Conservation (phyloP, 2,329 filamentous ascomycete genomes). For the Xylaria sp. region DNA sequence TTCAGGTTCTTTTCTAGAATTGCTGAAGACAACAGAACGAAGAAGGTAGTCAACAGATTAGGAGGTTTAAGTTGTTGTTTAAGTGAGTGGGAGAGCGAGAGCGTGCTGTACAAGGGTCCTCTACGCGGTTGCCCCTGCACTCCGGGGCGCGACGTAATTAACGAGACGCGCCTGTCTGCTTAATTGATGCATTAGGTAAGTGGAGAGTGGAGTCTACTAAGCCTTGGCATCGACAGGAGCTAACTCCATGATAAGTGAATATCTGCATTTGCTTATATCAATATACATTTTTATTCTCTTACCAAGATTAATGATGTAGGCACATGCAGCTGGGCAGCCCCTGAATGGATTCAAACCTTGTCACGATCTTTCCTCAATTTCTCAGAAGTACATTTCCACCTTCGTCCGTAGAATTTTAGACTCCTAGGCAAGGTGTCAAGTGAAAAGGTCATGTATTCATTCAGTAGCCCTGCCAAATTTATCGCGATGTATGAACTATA, state of each 20-base stretch:
- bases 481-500: too few relatives aligned
- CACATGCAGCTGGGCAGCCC: too few relatives aligned
- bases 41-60: slow-evolving; percentile 1
- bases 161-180: slow-evolving; percentile 25
- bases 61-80: background rate
- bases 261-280: too few relatives aligned
- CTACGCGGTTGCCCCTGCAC: slow-evolving; percentile 18
- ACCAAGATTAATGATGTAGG: too few relatives aligned
- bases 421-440: too few relatives aligned
- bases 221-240: background rate
- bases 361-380: too few relatives aligned
- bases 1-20: background rate
- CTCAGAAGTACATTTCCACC: too few relatives aligned
- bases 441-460: too few relatives aligned
- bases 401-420: too few relatives aligned
- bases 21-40: background rate
- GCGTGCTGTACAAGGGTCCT: background rate
- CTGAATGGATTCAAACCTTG: too few relatives aligned
- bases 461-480: too few relatives aligned
- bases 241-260: background rate
- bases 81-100: background rate
- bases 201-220: background rate
- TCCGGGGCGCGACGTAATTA: slow-evolving; percentile 25
- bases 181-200: slow-evolving; percentile 18
- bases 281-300: too few relatives aligned